Conservation (phyloP, 2,329 filamentous ascomycete genomes). For the Fusarium cicatricum region DNA sequence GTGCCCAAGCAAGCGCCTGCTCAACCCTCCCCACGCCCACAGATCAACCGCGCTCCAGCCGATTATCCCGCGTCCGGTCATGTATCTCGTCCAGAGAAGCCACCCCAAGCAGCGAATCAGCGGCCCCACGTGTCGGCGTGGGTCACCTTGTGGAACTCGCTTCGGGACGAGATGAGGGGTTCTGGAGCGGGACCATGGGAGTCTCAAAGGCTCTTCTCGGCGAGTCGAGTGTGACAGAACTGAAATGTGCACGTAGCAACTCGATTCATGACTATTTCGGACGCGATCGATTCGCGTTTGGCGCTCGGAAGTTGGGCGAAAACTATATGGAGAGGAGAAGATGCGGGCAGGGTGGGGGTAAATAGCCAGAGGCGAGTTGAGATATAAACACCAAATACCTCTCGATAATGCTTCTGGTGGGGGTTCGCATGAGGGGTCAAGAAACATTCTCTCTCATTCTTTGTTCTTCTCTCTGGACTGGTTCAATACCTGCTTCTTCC, state of each 20-base stretch:
- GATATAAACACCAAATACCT: constrained; percentile 34
- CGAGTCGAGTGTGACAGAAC: constrained; percentile 28
- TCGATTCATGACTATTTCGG: constrained; percentile 9
- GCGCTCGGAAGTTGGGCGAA: constrained; percentile 9
- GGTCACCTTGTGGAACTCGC: constrained; percentile 18
- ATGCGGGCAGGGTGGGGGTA: constrained; percentile 15
- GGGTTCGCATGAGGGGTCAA: constrained; percentile 3
- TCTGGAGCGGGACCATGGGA: constrained; percentile 19
- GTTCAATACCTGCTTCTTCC: not conserved
- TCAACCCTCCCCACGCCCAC: not conserved
- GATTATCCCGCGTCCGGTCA: constrained; percentile 11
- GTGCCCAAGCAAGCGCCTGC: not conserved
- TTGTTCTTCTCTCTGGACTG: not conserved
- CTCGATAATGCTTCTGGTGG: not conserved
- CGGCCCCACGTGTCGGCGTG: constrained; percentile 41
- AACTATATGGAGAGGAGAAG: not conserved
- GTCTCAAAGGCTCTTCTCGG: constrained; percentile 4
- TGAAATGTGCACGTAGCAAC: constrained; percentile 26
- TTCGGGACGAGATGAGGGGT: constrained; percentile 13
- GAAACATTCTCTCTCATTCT: constrained; percentile 7
- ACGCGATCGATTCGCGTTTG: constrained; percentile 22
- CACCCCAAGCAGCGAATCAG: constrained; percentile 40
- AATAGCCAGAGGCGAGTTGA: constrained; percentile 4
- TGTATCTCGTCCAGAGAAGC: constrained; percentile 13
- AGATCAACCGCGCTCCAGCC: not conserved